These are phyloP conservation scores for Heritiera fomes DNA, from an alignment of 345 rosid genomes.

Conservation along the genomic window DNA sequence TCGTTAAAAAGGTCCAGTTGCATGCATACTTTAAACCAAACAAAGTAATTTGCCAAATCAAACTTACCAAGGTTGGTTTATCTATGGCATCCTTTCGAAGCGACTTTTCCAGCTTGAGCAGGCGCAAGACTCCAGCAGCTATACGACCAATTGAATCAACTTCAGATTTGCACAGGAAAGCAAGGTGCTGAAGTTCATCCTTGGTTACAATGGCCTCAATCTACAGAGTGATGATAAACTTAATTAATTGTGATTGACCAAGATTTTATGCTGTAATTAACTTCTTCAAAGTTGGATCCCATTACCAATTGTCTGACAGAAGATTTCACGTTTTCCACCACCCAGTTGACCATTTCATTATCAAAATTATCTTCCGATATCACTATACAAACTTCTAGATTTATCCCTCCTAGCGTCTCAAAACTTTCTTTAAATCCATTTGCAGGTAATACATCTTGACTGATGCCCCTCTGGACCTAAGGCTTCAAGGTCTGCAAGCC, in stretches of 20 bases:
- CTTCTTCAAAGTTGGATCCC: constrained; percentile 24
- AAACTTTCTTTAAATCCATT: constrained; percentile 62
- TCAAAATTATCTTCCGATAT: constrained; percentile 51
- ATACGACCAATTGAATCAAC: constrained; percentile 90
- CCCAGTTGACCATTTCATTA: constrained; percentile 65
- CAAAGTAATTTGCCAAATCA: not conserved
- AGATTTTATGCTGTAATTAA: not conserved
- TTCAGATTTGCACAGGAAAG: constrained; percentile 79
- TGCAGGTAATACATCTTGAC: constrained; percentile 29
- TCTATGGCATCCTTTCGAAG: constrained; percentile 74
- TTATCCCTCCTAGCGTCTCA: constrained; percentile 60
- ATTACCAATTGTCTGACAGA: constrained; percentile 90
- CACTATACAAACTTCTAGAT: constrained; percentile 71
- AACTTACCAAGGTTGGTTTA: constrained; percentile 88
- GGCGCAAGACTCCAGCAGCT: constrained; percentile 77
- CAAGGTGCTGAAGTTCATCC: constrained; percentile 86
- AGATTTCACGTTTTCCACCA: constrained; percentile 78
- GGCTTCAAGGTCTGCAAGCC: constrained; percentile 90
- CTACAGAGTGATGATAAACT: constrained; percentile 35
- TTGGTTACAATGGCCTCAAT: constrained; percentile 86
- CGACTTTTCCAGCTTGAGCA: constrained; percentile 80
- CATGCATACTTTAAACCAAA: not conserved
- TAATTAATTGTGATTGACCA: constrained; percentile 21
- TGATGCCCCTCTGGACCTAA: constrained; percentile 40
- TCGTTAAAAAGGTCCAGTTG: not conserved